Base-by-base conservation (phyloP, 108 stramenopile genomes). In the Skeletonema menzelii region DNA sequence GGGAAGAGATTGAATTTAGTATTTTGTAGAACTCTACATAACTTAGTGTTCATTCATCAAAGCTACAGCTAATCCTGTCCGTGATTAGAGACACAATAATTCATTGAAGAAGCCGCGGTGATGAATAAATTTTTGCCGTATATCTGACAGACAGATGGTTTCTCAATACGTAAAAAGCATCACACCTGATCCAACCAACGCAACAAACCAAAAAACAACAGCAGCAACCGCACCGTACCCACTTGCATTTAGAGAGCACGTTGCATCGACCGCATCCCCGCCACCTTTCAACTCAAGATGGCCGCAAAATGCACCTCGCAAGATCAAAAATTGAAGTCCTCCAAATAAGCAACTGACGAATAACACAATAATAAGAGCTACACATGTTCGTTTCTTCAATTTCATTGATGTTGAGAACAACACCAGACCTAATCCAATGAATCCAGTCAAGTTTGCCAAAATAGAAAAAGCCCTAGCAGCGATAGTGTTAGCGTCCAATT, bases 281-380 rank as follows among this genome's bases (percentile, higher is more conserved):
- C 15, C 27, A 0, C 27, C 55, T 26, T 65, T 27, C 5, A 53
- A 4, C 4, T 22, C 73, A 56, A 66, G 8, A n/a, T 0, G 44
- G 31, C 20, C 65, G 32, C 82, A 83, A 17, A 80, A 20, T 44
- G 58, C 27, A 42, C 82, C 75, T 22, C 56, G 56, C 46, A 83
- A n/a, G 17, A 83, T 46, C 30, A 83, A 38, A 34, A 83, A 75
- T 35, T 79, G 77, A 56, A 83, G 62, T 7, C 82, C 82, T 60
- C 75, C 77, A 40, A 38, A 57, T 4, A 83, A 32, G 20, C 77
- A 57, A 8, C 66, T 58, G 2, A 79, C 8, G 22, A 83, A 22
- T 26, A 80, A 69, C 2, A 69, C 34, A 13, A 42, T 14, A 14
- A 55, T 64, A 28, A 63, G 34, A 1, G 32, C 44, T 14, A 42